Conservation (phyloP, 2,329 filamentous ascomycete genomes). For the Zymoseptoria pseudotritici region DNA sequence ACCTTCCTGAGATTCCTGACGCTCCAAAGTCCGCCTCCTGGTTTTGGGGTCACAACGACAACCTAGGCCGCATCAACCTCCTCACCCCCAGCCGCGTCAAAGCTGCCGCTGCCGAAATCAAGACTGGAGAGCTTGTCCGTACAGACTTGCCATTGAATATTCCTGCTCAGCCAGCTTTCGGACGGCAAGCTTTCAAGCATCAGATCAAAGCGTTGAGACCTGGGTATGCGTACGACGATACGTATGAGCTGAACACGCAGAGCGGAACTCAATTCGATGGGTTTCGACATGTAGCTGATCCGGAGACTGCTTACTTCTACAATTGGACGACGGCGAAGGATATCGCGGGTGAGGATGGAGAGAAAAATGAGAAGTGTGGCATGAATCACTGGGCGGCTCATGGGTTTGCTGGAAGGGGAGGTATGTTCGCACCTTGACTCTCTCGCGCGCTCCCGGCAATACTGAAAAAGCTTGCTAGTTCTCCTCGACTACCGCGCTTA, state of each 20-base stretch:
- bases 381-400: slow-evolving; percentile 42
- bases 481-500: slow-evolving; percentile 39
- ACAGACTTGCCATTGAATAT: slow-evolving; percentile 49
- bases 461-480: slow-evolving; percentile 14
- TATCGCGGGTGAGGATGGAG: slow-evolving; percentile 31
- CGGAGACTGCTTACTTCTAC: slow-evolving; percentile 35
- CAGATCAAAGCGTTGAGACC: slow-evolving; percentile 42
- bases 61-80: slow-evolving; percentile 49
- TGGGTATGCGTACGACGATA: slow-evolving; percentile 35
- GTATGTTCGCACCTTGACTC: neutral
- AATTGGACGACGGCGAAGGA: slow-evolving; percentile 36
- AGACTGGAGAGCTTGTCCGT: slow-evolving; percentile 49
- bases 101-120: slow-evolving; percentile 47
- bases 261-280: slow-evolving; percentile 41
- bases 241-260: slow-evolving; percentile 39
- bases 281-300: slow-evolving; percentile 39
- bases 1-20: slow-evolving; percentile 45
- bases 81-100: slow-evolving; percentile 49
- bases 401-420: slow-evolving; percentile 38
- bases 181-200: slow-evolving; percentile 47
- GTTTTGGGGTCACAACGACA: slow-evolving; percentile 53
- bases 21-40: slow-evolving; percentile 51
- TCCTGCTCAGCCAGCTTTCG: slow-evolving; percentile 47
- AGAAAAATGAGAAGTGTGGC: slow-evolving; percentile 37
- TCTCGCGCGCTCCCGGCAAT: neutral